Percentiles rank a stretch among this genome's conserved stretches.
phyloP scores from a whole-genome alignment of 164 flowering plant species.

The Magnolia changhungtana region DNA sequence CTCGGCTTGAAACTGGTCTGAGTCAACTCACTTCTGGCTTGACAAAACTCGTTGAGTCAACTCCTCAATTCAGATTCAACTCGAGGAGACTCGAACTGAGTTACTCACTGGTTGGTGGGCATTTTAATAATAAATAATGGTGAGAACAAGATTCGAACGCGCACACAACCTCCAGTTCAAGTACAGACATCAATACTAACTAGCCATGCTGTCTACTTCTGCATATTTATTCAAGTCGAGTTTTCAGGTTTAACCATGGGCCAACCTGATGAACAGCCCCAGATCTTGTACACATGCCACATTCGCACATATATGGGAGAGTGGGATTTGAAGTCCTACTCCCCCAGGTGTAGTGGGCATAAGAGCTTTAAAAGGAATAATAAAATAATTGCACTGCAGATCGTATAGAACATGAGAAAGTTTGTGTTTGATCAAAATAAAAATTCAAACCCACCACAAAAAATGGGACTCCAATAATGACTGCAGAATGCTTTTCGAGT shows the following conservation, averaged over 20 bases:
- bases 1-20: too few relatives aligned
- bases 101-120: too few relatives aligned
- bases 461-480: conserved; percentile 71
- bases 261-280: background rate
- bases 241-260: background rate
- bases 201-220: too few relatives aligned
- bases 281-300: background rate
- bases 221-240: too few relatives aligned
- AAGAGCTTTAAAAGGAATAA: background rate
- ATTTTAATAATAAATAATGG: too few relatives aligned
- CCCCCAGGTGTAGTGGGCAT: background rate
- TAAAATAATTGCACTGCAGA: background rate
- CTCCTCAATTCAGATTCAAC: too few relatives aligned
- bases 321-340: background rate
- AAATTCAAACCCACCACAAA: conserved; percentile 49
- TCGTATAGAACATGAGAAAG: background rate
- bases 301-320: background rate
- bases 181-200: too few relatives aligned
- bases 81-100: too few relatives aligned
- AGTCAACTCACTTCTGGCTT: too few relatives aligned
- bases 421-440: background rate
- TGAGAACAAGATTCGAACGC: too few relatives aligned
- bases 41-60: too few relatives aligned
- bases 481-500: conserved; percentile 46
- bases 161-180: too few relatives aligned